Evolutionary conservation across 1,139 yeast species (phyloP).

Genomic region (Hyphopichia fennica): DNA sequence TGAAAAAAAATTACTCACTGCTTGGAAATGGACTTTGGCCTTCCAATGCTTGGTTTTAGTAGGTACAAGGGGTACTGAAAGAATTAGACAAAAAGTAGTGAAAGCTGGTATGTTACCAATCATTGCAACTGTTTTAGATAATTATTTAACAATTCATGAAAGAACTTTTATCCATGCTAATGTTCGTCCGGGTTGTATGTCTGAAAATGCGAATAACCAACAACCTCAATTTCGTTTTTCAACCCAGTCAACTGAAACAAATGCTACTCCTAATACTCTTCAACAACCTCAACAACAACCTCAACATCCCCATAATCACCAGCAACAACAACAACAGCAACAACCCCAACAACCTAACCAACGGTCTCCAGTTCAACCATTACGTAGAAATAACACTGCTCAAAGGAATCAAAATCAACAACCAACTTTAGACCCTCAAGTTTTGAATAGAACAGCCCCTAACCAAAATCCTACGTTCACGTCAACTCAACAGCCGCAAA

Average conservation of each 20-base stretch:
- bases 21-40: conserved; percentile 97
- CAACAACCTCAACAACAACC: conserved; percentile 5
- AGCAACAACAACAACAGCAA: conserved; percentile 1
- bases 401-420: conserved; percentile 1
- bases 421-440: conserved; percentile 2
- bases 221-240: conserved; percentile 3
- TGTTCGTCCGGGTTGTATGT: conserved; percentile 1
- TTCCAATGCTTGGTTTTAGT: conserved; percentile 88
- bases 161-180: conserved; percentile 36
- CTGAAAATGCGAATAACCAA: neutral
- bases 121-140: conserved; percentile 88
- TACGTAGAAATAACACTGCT: neutral
- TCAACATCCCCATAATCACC: conserved; percentile 4
- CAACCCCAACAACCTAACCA: neutral
- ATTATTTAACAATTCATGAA: conserved; percentile 57
- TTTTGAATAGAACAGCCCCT: conserved; percentile 2
- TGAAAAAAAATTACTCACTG: conserved; percentile 58
- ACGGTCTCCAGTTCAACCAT: neutral
- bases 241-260: conserved; percentile 1
- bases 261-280: conserved; percentile 3
- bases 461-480: neutral
- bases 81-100: conserved; percentile 80
- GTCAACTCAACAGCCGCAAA: neutral
- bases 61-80: conserved; percentile 91
- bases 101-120: conserved; percentile 91